Evolutionary conservation across 768 basidiomycete genomes (phyloP), one percentile per base, ranked within the genome.

Genomic region (Auriculariales sp.): DNA sequence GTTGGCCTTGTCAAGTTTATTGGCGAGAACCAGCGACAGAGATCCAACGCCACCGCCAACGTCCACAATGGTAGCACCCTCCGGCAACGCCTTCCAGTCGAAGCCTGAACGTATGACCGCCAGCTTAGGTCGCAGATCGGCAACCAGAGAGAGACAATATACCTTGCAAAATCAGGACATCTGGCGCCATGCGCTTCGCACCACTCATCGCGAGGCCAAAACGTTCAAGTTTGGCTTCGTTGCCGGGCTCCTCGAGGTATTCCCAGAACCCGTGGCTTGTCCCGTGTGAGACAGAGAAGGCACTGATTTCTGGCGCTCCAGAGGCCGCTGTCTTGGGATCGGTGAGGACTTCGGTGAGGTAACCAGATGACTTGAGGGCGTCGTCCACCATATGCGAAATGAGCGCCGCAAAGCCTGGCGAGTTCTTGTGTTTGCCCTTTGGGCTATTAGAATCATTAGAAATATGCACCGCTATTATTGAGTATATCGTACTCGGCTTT

Each of bases 121-220:
- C 6, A 25, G 7, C 19, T n/a, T 25, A 5, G 11, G 4, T 25
- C 17, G 27, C 22, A 25, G n/a, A 6, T 9, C 7, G 22, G n/a
- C 7, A 36, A 6, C 9, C 22, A 44, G 4, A 6, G 5, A 19
- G 19, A 44, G 5, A n/a, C 22, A 6, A 22, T 25, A 15, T 24
- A 44, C 39, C 22, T 25, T 44, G 39, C 39, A 44, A 12, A 19
- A 44, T 44, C 22, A 24, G 19, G 39, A n/a, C 10, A 11, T 44
- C 39, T 5, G 39, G 39, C 39, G 22, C 22, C 12, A 44, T 9
- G 22, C 11, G 22, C 22, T 44, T 44, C 12, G 19, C 39, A 12
- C 46, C 54, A 39, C 52, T 49, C 62, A 70, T 68, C 7, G 59
- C 67, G 3, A 59, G 52, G 1, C 54, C 57, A 46, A 69, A 68